Conservation (phyloP, 208 protist genomes). For the Porcisia hertigi region DNA sequence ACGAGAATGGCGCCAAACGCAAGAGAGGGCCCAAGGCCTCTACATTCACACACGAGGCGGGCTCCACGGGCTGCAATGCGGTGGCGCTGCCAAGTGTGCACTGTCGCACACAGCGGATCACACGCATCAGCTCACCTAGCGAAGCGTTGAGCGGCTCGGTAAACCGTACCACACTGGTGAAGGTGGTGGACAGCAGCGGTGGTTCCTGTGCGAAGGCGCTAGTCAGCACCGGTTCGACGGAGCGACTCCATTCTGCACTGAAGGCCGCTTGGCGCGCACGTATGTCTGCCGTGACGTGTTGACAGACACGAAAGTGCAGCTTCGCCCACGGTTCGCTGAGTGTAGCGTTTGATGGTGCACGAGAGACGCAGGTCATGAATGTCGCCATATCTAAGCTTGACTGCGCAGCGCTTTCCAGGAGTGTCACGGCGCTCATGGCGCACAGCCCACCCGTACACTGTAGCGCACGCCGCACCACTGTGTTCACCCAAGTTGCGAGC, state of each 20-base stretch:
- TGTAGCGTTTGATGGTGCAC: background rate
- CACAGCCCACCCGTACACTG: background rate
- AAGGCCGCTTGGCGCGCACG: slow-evolving; percentile 1
- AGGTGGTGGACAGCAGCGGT: slow-evolving; percentile 17
- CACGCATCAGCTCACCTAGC: slow-evolving; percentile 10
- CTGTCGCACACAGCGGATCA: background rate
- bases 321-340: slow-evolving; percentile 18
- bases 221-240: slow-evolving; percentile 18
- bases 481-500: slow-evolving; percentile 14
- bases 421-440: background rate
- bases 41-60: background rate
- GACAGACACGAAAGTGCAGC: slow-evolving; percentile 18
- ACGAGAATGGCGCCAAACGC: slow-evolving; percentile 7
- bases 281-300: slow-evolving; percentile 2
- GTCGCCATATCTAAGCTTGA: background rate
- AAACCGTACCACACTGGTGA: slow-evolving; percentile 14
- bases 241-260: slow-evolving; percentile 9
- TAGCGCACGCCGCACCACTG: slow-evolving; percentile 22
- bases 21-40: background rate
- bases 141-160: slow-evolving; percentile 3
- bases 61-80: background rate
- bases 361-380: too few species aligned
- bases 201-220: slow-evolving; percentile 27
- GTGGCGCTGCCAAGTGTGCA: background rate
- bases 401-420: background rate